Base-by-base conservation (phyloP, 208 protist genomes). In the Borovskyia barvae region DNA sequence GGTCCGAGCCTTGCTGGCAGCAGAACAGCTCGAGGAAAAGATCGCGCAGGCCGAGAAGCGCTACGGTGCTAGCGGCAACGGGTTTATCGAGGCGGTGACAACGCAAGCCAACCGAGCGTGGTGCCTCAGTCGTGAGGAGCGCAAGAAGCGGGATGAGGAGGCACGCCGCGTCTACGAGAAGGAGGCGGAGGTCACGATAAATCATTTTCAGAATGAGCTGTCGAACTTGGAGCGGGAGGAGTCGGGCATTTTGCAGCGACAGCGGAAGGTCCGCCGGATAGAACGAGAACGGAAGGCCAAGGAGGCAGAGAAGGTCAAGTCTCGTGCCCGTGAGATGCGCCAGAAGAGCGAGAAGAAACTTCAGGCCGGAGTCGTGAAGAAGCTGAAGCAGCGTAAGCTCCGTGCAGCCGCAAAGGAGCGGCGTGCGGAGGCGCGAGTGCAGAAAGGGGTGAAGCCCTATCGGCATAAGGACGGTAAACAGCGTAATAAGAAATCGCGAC, bases 381-480 rank as follows among this genome's bases (percentile, higher is more conserved):
- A 95, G 63, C 67, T 93, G 22, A 95, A 95, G 72, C 82, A 89
- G 73, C 72, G 73, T 24, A 93, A 90, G 77, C 66, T 95, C 1
- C 66, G 89, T 24, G 77, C 86, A 20, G 79, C 89, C 2, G 51
- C 67, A 1, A 81, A 80, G 61, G 82, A 83, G 72, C 56, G 59
- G 35, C 85, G 89, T 20, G 79, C 80, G 4, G 82, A 59, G n/a
- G 60, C 77, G n/a, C 74, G 86, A 5, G 79, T 64, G 57, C 76
- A 83, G 58, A 90, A 80, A 46, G 84, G 84, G 11, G 61, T 75
- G 9, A 25, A 55, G 2, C 60, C 82, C 3, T 87, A 61, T 48
- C 82, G 85, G 50, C 75, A 75, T 41, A 70, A 75, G 9, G 72
- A 79, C n/a, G 73, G 75, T 9, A 77, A 72, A 22, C 80, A 81